Base-by-base conservation (phyloP, 2,329 filamentous ascomycete genomes). In the Fusarium sp. region DNA sequence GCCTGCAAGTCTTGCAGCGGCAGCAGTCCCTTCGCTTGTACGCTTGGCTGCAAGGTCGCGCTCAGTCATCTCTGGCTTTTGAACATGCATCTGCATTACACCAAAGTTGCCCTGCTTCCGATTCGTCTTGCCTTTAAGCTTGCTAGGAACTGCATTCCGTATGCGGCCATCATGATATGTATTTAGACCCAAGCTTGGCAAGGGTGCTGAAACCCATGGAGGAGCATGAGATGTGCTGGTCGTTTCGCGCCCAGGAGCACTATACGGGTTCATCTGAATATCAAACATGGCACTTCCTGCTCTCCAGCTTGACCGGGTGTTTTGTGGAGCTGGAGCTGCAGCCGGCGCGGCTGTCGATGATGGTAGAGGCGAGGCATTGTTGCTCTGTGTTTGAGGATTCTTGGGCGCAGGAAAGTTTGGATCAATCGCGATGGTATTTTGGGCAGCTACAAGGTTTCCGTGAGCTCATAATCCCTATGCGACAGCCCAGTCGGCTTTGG, bases 81-180 rank as follows among this genome's bases (percentile, higher is more conserved):
- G 72, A 26, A 86, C 79, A 33, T 84, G 83, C 80, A 90, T 88
- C 57, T 89, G 86, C 83, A 90, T 88, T 40, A 90, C 86, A 45
- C 83, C 81, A 74, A 90, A 90, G 68, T 88, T 89, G 28, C 87
- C 87, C 62, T 85, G 86, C 70, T 83, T 84, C 26, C 81, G 79
- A 65, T 85, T 83, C 20, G 85, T 84, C 67, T 84, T 86, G 62
- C 86, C 86, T 73, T 89, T 87, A 54, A 90, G 79, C 74, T 89
- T 89, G 75, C 83, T 87, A 6, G 88, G 87, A 3, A 90, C 83
- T 2, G 87, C 85, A 63, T 89, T 88, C 57, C 85, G 76, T 48
- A 78, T 73, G 32, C 77, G 76, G 33, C 76, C 77, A 64, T 80
- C 77, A 26, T 70, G 58, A 58, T 64, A 59, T 54, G 61, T 60